These are phyloP conservation scores for Mycena maculata DNA, from an alignment of 768 basidiomycete species.

Conservation along the genomic window DNA sequence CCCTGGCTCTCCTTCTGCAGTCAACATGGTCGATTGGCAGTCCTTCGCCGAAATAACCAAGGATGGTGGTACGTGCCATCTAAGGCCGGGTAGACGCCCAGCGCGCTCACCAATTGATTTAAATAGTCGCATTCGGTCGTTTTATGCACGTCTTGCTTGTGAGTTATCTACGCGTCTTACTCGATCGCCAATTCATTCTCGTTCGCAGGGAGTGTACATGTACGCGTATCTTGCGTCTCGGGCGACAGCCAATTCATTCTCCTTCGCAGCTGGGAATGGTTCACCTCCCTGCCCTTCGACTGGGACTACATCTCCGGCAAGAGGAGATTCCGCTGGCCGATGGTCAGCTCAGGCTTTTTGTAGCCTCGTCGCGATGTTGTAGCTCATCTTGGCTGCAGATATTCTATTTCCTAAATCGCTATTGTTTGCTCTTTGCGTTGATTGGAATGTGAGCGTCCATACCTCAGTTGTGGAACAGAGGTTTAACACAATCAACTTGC, in stretches of 20 bases:
- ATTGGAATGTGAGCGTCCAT: constrained; percentile 70
- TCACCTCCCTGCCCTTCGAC: constrained; percentile 71
- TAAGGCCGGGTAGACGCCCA: constrained; percentile 12
- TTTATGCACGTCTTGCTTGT: constrained; percentile 72
- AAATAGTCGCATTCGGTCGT: constrained; percentile 60
- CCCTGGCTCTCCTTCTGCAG: constrained; percentile 25
- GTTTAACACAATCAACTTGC: constrained; percentile 19
- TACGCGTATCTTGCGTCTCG: not conserved
- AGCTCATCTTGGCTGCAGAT: constrained; percentile 48
- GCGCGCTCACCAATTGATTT: not conserved
- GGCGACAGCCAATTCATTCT: constrained; percentile 20
- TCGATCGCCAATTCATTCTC: not conserved
- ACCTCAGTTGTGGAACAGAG: constrained; percentile 13
- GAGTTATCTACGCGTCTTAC: constrained; percentile 59
- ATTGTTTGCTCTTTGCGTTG: constrained; percentile 71
- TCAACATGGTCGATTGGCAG: constrained; percentile 69
- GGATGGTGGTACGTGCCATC: constrained; percentile 55
- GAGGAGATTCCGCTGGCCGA: constrained; percentile 72
- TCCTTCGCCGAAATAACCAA: constrained; percentile 58
- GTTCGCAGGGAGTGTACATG: too few species aligned
- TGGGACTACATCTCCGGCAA: constrained; percentile 69
- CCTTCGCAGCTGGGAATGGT: constrained; percentile 71
- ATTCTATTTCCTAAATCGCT: constrained; percentile 79
- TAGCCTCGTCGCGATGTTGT: not conserved
- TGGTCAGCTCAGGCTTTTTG: constrained; percentile 54